Conservation (phyloP, 2,329 filamentous ascomycete genomes). For the Neonectria neomacrospora region DNA sequence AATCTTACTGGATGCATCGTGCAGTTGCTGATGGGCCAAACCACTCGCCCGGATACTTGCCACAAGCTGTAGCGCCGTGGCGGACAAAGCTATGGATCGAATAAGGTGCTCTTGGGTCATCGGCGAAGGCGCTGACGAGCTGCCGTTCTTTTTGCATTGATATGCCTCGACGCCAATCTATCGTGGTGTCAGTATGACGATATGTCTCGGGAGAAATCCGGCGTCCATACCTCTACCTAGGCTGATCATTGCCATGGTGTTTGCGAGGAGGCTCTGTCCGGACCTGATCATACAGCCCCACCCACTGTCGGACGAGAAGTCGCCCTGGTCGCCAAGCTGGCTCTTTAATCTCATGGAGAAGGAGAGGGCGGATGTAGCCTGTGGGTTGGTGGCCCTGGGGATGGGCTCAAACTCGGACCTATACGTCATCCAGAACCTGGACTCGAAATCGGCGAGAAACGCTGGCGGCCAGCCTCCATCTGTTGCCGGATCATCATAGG, state of each 20-base stretch:
- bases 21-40: constrained; percentile 98
- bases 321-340: constrained; percentile 79
- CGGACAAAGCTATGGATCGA: constrained; percentile 95
- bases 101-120: constrained; percentile 86
- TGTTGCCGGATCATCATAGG: constrained; percentile 57
- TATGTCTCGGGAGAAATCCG: neutral
- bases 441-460: constrained; percentile 94
- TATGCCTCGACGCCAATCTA: constrained; percentile 79
- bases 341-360: constrained; percentile 86
- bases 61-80: constrained; percentile 86
- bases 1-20: constrained; percentile 87
- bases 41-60: constrained; percentile 97
- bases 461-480: constrained; percentile 80
- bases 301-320: constrained; percentile 92
- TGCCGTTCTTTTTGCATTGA: constrained; percentile 70
- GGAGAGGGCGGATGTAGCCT: constrained; percentile 77
- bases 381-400: constrained; percentile 78
- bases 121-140: constrained; percentile 85
- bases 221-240: constrained; percentile 79
- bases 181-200: constrained; percentile 20
- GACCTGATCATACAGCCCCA: constrained; percentile 99
- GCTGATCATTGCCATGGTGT: constrained; percentile 77
- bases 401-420: constrained; percentile 88
- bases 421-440: constrained; percentile 96
- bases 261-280: constrained; percentile 91